Evolutionary conservation across 371 early-diverging fungal genomes (phyloP).

Genomic region (Syncephalastrum racemosum): DNA sequence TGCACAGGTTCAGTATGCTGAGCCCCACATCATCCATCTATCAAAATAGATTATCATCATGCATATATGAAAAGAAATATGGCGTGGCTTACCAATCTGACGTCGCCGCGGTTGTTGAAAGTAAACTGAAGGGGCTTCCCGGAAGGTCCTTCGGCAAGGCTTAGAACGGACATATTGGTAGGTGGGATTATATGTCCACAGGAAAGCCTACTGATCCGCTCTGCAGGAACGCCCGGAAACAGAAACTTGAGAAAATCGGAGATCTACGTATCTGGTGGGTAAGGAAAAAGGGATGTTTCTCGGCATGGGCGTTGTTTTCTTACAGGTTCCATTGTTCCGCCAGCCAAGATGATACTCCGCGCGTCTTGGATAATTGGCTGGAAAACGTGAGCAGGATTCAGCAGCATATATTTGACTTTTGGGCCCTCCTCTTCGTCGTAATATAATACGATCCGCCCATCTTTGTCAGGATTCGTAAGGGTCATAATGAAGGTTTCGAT

Average conservation of each 20-base stretch:
- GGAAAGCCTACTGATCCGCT: slow-evolving; percentile 60
- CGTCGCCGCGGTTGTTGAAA: slow-evolving; percentile 62
- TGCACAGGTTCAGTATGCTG: slow-evolving; percentile 71
- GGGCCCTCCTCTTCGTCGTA: slow-evolving; percentile 21
- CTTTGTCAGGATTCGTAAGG: slow-evolving; percentile 61
- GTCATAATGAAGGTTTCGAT: slow-evolving; percentile 61
- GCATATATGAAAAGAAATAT: slow-evolving; percentile 1
- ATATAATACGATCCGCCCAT: slow-evolving; percentile 68
- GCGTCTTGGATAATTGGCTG: slow-evolving; percentile 78
- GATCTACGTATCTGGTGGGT: slow-evolving; percentile 17
- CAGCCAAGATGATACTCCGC: slow-evolving; percentile 85
- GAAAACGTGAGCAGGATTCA: slow-evolving; percentile 89
- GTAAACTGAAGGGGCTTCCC: slow-evolving; percentile 69
- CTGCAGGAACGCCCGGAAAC: slow-evolving; percentile 46
- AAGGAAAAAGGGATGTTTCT: background rate
- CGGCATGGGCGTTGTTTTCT: slow-evolving; percentile 6
- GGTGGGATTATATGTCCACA: slow-evolving; percentile 83
- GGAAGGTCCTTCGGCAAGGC: slow-evolving; percentile 66
- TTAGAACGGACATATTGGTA: slow-evolving; percentile 62
- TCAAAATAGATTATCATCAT: background rate
- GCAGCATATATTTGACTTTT: slow-evolving; percentile 69
- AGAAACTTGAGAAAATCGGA: slow-evolving; percentile 51
- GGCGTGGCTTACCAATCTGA: slow-evolving; percentile 39
- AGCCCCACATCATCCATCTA: slow-evolving; percentile 76
- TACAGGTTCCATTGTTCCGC: slow-evolving; percentile 97